phyloP scores from a whole-genome alignment of 768 basidiomycete species.

The Auricularia sp. region DNA sequence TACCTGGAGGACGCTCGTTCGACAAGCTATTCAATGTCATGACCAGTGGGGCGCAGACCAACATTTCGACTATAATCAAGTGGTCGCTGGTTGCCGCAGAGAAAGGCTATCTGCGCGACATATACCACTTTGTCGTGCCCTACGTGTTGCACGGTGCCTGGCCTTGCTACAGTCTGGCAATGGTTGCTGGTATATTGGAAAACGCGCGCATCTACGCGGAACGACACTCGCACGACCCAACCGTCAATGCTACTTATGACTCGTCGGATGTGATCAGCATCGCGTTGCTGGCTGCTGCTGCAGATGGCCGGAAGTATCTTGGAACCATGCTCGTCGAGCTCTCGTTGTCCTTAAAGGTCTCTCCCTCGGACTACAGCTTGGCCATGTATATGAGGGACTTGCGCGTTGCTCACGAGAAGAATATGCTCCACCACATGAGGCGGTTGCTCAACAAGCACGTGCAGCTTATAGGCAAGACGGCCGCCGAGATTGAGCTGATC shows the following conservation, averaged over 20 bases:
- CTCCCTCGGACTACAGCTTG: neutral
- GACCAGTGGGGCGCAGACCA: neutral
- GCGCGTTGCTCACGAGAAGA: neutral
- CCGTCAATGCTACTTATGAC: neutral
- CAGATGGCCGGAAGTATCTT: neutral
- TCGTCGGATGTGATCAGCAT: neutral
- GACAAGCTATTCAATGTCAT: neutral
- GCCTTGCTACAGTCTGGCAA: neutral
- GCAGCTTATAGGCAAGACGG: neutral
- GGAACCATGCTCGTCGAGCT: neutral
- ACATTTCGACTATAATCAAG: neutral
- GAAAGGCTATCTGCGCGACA: neutral
- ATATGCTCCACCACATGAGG: neutral
- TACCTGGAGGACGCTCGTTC: neutral
- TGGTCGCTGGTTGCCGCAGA: neutral
- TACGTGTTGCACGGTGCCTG: neutral
- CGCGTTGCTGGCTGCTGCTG: neutral
- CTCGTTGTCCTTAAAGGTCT: neutral
- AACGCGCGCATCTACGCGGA: neutral
- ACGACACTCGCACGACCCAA: neutral
- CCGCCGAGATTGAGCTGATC: neutral
- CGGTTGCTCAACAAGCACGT: neutral
- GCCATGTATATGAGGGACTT: neutral
- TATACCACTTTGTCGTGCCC: neutral
- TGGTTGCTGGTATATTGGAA: neutral